Conservation (phyloP, 1,139 yeast genomes). For the Starmera stellimalicola region DNA sequence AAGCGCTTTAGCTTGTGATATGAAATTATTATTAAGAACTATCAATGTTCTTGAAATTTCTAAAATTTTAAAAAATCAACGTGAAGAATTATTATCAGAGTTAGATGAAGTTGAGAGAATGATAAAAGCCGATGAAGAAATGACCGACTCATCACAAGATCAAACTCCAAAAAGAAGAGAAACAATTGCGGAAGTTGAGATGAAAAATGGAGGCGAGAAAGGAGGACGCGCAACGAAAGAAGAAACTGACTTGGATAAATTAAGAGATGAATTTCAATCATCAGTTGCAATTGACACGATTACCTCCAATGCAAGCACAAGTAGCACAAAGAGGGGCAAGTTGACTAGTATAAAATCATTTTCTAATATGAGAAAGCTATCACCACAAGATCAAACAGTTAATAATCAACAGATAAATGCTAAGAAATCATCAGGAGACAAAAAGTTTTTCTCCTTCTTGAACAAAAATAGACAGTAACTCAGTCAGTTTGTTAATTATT, state of each 20-base stretch:
- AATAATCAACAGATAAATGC: background rate
- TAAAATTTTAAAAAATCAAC: slow-evolving; percentile 30
- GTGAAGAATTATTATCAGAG: slow-evolving; percentile 19
- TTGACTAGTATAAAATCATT: background rate
- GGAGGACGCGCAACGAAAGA: no score
- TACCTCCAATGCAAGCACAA: background rate
- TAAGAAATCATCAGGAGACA: background rate
- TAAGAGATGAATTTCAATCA: background rate
- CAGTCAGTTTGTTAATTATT: background rate
- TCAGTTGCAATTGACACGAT: background rate
- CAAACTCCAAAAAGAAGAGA: background rate
- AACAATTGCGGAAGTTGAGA: no score
- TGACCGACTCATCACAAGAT: no score
- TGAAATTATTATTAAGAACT: slow-evolving; percentile 54
- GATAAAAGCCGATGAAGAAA: background rate
- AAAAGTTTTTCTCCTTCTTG: background rate
- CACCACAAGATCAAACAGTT: background rate
- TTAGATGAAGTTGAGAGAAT: slow-evolving; percentile 4
- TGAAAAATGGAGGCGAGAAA: no score
- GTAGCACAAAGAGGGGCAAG: background rate
- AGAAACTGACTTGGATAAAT: background rate
- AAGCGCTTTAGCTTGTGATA: slow-evolving; percentile 51
- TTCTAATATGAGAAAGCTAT: background rate
- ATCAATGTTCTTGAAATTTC: slow-evolving; percentile 53
- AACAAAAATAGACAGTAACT: background rate